Base-by-base conservation (phyloP, 2,329 filamentous ascomycete genomes). In the Colletotrichum sp. region DNA sequence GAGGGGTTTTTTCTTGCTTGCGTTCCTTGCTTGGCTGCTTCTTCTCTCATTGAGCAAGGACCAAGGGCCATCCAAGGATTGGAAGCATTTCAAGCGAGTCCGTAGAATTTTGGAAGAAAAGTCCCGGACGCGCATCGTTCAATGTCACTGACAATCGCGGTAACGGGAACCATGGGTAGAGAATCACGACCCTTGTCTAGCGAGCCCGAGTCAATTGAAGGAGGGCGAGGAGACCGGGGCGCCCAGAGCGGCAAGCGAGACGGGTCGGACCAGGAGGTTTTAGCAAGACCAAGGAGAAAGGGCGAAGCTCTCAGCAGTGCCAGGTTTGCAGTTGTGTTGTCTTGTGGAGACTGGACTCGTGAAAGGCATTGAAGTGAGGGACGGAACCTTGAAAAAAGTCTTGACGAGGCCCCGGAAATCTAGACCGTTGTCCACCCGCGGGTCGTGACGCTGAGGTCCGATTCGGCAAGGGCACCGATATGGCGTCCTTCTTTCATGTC, bases 381-480 rank as follows among this genome's bases (percentile, higher is more conserved):
- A 36, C 34, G 36, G 36, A 39, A 39, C 39, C 18, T 48, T n/a
- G 39, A 48, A 13, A 52, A 52, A 52, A 52, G 43, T 52, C 52
- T 68, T 28, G 15, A 18, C 8, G 32, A 63, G 57, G 66, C n/a
- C 57, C 34, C 8, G 48, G 26, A 61, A 61, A 48, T 52, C 57
- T 63, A 32, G 55, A 61, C 34, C 52, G 66, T 60, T 12, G 61
- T 39, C 32, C 61, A 64, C 34, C 59, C n/a, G 34, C 34, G 61
- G 61, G 21, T 26, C 36, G 61, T 26, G 57, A 52, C 21, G 24
- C 24, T 57, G 68, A 71, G 36, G 57, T 75, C 73, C 48, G 59
- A 75, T 75, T 75, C 70, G 70, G 70, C 48, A 73, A 75, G 64
- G 70, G 36, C 55, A 30, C 70, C 65, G 65, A 74, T 61, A 26